These are phyloP conservation scores for Rubroboletus satanas DNA, from an alignment of 768 basidiomycete species.

Conservation along the genomic window DNA sequence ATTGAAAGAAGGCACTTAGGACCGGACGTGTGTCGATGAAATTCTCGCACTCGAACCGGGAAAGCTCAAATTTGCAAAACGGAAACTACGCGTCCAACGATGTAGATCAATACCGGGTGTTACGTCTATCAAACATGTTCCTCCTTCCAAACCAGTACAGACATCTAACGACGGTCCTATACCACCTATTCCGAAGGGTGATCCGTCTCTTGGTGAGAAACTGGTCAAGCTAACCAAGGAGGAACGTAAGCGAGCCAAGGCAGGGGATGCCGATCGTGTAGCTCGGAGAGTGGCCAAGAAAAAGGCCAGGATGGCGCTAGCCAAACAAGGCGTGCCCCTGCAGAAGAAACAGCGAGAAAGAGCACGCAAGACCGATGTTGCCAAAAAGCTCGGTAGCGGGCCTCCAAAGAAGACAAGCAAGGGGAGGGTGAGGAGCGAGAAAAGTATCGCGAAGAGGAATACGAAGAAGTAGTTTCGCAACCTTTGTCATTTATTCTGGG, in stretches of 20 bases:
- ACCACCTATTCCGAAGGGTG: conserved; percentile 58
- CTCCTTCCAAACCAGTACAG: conserved; percentile 1
- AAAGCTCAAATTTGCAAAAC: conserved; percentile 89
- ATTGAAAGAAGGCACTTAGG: conserved; percentile 43
- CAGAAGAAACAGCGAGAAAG: conserved; percentile 45
- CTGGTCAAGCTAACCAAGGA: conserved; percentile 77
- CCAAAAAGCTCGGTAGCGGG: conserved; percentile 20
- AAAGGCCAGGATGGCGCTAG: conserved; percentile 59
- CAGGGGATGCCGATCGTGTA: conserved; percentile 72
- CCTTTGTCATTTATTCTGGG: not conserved
- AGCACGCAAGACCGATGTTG: conserved; percentile 38
- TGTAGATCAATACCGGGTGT: conserved; percentile 71
- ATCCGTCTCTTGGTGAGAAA: conserved; percentile 76
- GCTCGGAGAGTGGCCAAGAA: conserved; percentile 89
- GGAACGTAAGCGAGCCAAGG: conserved; percentile 80
- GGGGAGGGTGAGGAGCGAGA: conserved; percentile 51
- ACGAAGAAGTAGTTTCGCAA: conserved; percentile 45
- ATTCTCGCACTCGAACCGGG: conserved; percentile 72
- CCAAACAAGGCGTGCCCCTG: conserved; percentile 35
- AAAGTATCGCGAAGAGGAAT: conserved; percentile 51
- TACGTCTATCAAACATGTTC: conserved; percentile 15
- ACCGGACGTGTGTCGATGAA: conserved; percentile 90
- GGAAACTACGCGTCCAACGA: conserved; percentile 84
- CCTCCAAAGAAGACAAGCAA: conserved; percentile 33
- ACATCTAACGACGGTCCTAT: conserved; percentile 6